Conservation (phyloP, 192 early-diverging fungal species). For the Coemansia furcata region DNA sequence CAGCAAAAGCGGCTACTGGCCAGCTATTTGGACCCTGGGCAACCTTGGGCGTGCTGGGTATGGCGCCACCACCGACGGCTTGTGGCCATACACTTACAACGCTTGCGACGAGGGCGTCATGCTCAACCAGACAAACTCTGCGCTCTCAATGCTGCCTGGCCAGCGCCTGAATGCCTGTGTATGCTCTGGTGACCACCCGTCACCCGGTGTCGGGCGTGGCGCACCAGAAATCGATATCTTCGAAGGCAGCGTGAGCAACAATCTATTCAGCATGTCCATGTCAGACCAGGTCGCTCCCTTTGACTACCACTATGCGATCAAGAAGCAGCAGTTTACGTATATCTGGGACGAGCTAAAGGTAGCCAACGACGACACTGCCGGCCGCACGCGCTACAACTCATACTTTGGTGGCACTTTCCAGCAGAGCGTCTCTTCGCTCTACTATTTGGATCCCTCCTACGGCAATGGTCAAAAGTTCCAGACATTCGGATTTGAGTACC, state of each 20-base stretch:
- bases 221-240: constrained; percentile 60
- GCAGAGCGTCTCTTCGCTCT: constrained; percentile 51
- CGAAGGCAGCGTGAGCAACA: constrained; percentile 47
- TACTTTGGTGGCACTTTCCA: constrained; percentile 54
- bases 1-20: constrained; percentile 54
- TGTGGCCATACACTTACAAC: constrained; percentile 58
- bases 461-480: constrained; percentile 38
- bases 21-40: constrained; percentile 59
- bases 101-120: constrained; percentile 56
- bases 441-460: constrained; percentile 36
- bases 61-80: constrained; percentile 57
- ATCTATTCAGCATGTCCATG: constrained; percentile 41
- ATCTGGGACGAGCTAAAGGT: constrained; percentile 41
- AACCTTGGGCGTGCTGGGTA: constrained; percentile 61
- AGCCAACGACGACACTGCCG: constrained; percentile 17
- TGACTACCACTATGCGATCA: constrained; percentile 53
- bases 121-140: constrained; percentile 57
- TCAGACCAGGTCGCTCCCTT: constrained; percentile 56
- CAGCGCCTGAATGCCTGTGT: constrained; percentile 58
- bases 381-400: constrained; percentile 42
- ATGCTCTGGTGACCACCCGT: constrained; percentile 56
- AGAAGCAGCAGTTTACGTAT: constrained; percentile 43
- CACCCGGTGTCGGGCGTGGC: constrained; percentile 54
- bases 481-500: constrained; percentile 55
- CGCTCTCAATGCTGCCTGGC: constrained; percentile 55